phyloP scores from a whole-genome alignment of 805 yeast genomes.

The Metschnikowia koreensis region DNA sequence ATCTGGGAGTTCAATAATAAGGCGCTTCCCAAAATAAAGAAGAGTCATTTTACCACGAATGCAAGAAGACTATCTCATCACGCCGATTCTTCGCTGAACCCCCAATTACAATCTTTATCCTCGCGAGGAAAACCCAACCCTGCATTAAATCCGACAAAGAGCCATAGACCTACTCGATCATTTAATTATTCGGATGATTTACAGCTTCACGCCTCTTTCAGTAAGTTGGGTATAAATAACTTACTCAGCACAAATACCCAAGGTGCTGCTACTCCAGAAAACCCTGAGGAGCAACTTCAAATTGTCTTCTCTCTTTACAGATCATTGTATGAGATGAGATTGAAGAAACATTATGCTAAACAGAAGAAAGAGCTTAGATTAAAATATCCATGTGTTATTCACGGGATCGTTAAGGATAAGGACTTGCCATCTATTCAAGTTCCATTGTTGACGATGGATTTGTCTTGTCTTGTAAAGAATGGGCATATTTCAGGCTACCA shows the following conservation, averaged over 20 bases:
- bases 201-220: constrained; percentile 11
- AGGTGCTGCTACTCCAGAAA: constrained; percentile 8
- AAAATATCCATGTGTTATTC: constrained; percentile 27
- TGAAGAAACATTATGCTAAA: constrained; percentile 31
- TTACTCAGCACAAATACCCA: constrained; percentile 13
- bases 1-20: constrained; percentile 46
- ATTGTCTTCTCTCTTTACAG: constrained; percentile 32
- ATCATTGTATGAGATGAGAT: constrained; percentile 34
- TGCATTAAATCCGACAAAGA: background rate
- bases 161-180: constrained; percentile 11
- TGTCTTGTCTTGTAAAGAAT: constrained; percentile 31
- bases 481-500: constrained; percentile 37
- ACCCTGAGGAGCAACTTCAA: constrained; percentile 23
- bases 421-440: constrained; percentile 39
- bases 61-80: constrained; percentile 4
- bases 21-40: constrained; percentile 38
- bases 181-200: constrained; percentile 13
- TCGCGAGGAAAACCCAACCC: constrained; percentile 1
- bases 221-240: constrained; percentile 18
- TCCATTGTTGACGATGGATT: constrained; percentile 33
- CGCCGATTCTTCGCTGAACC: constrained; percentile 2
- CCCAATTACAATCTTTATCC: constrained; percentile 4
- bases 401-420: constrained; percentile 37
- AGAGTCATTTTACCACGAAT: constrained; percentile 14
- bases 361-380: constrained; percentile 14